phyloP scores from a whole-genome alignment of 23 red algal species.

The Cyanidioschyzon merolae region DNA sequence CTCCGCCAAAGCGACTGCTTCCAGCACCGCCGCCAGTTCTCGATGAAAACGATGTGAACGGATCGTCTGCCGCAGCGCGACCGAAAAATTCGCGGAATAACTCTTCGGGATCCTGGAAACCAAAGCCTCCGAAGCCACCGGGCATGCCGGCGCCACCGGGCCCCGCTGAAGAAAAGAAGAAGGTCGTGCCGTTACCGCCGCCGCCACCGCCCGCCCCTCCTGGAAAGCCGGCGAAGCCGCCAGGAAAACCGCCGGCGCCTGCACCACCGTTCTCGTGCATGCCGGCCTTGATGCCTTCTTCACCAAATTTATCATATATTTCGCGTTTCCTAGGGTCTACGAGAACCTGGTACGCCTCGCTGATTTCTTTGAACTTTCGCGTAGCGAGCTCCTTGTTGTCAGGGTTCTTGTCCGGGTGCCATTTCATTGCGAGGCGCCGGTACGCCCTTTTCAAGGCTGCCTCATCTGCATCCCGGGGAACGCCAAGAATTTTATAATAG shows the following conservation, averaged over 20 bases:
- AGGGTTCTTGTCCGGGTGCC: slow-evolving; percentile 94
- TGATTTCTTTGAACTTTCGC: slow-evolving; percentile 85
- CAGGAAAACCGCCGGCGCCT: slow-evolving; percentile 14
- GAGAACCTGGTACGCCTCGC: slow-evolving; percentile 82
- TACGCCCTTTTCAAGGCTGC: slow-evolving; percentile 74
- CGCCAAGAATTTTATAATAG: slow-evolving; percentile 79
- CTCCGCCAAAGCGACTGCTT: slow-evolving; percentile 51
- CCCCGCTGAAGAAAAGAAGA: slow-evolving; percentile 15
- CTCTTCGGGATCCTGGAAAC: slow-evolving; percentile 52
- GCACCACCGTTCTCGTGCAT: slow-evolving; percentile 49
- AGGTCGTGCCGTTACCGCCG: slow-evolving; percentile 9
- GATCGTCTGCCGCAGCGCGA: not conserved
- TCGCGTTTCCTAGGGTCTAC: slow-evolving; percentile 89
- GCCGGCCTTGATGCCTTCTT: slow-evolving; percentile 67
- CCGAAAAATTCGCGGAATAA: slow-evolving; percentile 83
- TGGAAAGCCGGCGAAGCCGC: not conserved
- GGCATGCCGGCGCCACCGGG: not conserved
- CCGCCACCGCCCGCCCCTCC: slow-evolving; percentile 23
- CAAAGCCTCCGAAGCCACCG: slow-evolving; percentile 13
- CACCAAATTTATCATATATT: slow-evolving; percentile 93
- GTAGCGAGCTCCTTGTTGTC: slow-evolving; percentile 67
- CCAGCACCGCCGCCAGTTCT: slow-evolving; percentile 27
- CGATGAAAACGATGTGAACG: slow-evolving; percentile 20
- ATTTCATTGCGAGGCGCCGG: slow-evolving; percentile 61
- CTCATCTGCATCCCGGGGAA: slow-evolving; percentile 39